Conservation (phyloP, 345 rosid species). For the Sonneratia alba region DNA sequence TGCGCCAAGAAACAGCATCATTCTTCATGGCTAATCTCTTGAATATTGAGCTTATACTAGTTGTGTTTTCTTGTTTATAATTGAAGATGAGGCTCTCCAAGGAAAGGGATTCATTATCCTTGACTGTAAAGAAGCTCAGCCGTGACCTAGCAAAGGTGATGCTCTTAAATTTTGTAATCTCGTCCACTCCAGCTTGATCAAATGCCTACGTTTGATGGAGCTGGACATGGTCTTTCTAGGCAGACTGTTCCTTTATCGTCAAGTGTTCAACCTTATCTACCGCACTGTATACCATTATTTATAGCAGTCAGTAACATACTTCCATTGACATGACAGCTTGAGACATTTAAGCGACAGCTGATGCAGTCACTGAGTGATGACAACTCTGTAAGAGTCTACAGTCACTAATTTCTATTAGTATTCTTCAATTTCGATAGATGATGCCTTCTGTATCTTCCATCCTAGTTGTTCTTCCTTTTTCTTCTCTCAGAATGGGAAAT, state of each 20-base stretch:
- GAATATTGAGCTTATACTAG: constrained; percentile 4
- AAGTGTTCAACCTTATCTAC: not conserved
- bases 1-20: not conserved
- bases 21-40: not conserved
- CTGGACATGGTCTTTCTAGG: not conserved
- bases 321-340: constrained; percentile 37
- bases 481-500: not conserved
- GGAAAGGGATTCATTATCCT: constrained; percentile 66
- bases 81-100: constrained; percentile 57
- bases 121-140: constrained; percentile 68
- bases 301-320: not conserved
- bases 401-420: not conserved
- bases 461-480: constrained; percentile 5
- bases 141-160: constrained; percentile 79
- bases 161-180: not conserved
- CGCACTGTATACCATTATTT: not conserved
- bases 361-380: constrained; percentile 85
- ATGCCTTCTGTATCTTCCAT: not conserved
- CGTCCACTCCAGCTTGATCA: not conserved
- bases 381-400: constrained; percentile 42
- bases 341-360: constrained; percentile 83
- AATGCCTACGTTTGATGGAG: not conserved
- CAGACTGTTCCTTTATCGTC: not conserved
- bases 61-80: constrained; percentile 11
- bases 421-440: not conserved